A percentile compares a stretch with the other conserved stretches of the same genome.
These are phyloP conservation scores for Hygrophoropsis aurantiaca DNA, from an alignment of 768 basidiomycete species.

Conservation along the genomic window DNA sequence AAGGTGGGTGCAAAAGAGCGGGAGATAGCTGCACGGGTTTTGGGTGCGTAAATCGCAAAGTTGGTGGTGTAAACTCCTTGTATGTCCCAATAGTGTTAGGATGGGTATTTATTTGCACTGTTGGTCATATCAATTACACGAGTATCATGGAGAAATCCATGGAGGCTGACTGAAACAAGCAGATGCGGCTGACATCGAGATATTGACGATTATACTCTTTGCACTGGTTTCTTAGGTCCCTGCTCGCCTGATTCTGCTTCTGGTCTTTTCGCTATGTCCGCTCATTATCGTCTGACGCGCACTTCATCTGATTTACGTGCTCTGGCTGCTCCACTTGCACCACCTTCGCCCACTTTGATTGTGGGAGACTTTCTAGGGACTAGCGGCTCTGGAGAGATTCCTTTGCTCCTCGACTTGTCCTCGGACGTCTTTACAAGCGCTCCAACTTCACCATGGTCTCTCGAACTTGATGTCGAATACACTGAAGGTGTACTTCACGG, in stretches of 20 bases:
- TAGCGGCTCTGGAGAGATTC: slow-evolving; percentile 49
- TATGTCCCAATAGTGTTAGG: neutral
- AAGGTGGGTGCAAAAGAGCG: slow-evolving; percentile 25
- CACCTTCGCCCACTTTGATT: slow-evolving; percentile 47
- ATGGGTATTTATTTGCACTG: neutral
- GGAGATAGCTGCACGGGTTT: slow-evolving; percentile 9
- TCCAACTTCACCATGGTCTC: slow-evolving; percentile 1
- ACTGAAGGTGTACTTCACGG: too few relatives aligned
- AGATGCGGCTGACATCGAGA: slow-evolving; percentile 9
- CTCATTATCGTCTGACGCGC: slow-evolving; percentile 30
- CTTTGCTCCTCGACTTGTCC: slow-evolving; percentile 42
- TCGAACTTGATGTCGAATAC: too few relatives aligned
- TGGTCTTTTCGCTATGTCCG: slow-evolving; percentile 9
- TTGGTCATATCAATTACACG: too few relatives aligned
- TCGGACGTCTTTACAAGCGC: slow-evolving; percentile 7
- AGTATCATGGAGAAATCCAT: neutral
- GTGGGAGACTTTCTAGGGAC: slow-evolving; percentile 35
- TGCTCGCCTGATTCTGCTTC: neutral
- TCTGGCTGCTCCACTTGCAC: slow-evolving; percentile 34
- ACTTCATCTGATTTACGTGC: slow-evolving; percentile 43
- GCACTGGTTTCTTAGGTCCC: neutral
- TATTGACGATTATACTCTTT: too few relatives aligned
- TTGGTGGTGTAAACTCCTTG: neutral
- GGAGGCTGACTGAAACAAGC: slow-evolving; percentile 5
- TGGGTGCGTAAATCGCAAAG: slow-evolving; percentile 4